Percentiles rank a stretch among this genome's conserved stretches.
These are phyloP conservation scores for Mycena capillaripes DNA, from an alignment of 768 basidiomycete genomes.

Conservation along the genomic window DNA sequence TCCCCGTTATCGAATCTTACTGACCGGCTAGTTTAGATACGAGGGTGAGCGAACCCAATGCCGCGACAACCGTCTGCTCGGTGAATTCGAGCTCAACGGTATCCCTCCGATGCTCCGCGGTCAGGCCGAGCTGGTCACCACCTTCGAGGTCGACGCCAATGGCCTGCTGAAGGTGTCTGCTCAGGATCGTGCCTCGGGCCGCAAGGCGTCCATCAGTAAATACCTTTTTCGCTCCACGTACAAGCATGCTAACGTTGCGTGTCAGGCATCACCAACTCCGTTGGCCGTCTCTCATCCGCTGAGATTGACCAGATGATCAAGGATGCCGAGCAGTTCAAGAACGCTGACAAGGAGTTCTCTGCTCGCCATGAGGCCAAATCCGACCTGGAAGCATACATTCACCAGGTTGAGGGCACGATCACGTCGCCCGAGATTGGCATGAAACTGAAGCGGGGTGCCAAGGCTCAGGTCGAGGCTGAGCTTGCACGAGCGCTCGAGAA, in stretches of 20 bases:
- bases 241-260: slow-evolving; percentile 28
- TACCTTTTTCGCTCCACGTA: slow-evolving; percentile 33
- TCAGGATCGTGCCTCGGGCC: slow-evolving; percentile 97
- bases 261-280: slow-evolving; percentile 96
- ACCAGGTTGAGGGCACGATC: slow-evolving; percentile 97
- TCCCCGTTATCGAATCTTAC: neutral
- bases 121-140: slow-evolving; percentile 99
- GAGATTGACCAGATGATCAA: slow-evolving; percentile 99
- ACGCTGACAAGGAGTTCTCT: slow-evolving; percentile 97
- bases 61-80: slow-evolving; percentile 98
- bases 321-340: slow-evolving; percentile 98
- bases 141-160: slow-evolving; percentile 99
- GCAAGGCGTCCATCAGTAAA: slow-evolving; percentile 97
- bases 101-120: slow-evolving; percentile 99
- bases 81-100: slow-evolving; percentile 99
- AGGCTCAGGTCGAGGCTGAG: slow-evolving; percentile 95
- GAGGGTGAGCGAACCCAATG: slow-evolving; percentile 99
- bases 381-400: slow-evolving; percentile 97
- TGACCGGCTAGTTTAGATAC: slow-evolving; percentile 64
- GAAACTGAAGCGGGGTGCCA: slow-evolving; percentile 99
- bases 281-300: slow-evolving; percentile 95
- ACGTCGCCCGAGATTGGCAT: slow-evolving; percentile 96
- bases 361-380: slow-evolving; percentile 98
- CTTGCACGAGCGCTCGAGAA: slow-evolving; percentile 98
- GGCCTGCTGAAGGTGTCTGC: slow-evolving; percentile 99